These are phyloP conservation scores for Aplosporella prunicola DNA, from an alignment of 2,329 filamentous ascomycete genomes.

Conservation along the genomic window DNA sequence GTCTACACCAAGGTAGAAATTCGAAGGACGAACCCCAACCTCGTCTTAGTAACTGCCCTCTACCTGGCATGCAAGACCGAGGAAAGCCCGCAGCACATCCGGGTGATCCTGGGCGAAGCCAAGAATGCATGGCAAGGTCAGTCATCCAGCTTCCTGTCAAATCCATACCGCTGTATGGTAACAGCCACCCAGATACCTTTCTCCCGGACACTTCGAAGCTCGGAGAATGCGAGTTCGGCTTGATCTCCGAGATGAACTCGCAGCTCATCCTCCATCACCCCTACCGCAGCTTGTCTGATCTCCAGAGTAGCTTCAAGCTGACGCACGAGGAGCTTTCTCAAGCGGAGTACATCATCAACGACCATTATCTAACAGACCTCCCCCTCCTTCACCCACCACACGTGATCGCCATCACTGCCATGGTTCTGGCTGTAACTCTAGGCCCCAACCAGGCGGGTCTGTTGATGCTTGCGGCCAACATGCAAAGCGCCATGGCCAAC, in stretches of 20 bases:
- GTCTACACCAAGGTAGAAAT: slow-evolving; percentile 91
- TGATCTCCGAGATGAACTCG: slow-evolving; percentile 85
- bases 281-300: slow-evolving; percentile 67
- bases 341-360: slow-evolving; percentile 78
- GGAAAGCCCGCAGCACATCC: slow-evolving; percentile 91
- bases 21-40: slow-evolving; percentile 83
- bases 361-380: slow-evolving; percentile 88
- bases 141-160: slow-evolving; percentile 1
- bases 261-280: slow-evolving; percentile 87
- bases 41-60: slow-evolving; percentile 84
- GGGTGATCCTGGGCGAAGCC: slow-evolving; percentile 79
- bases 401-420: slow-evolving; percentile 74
- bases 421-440: slow-evolving; percentile 75
- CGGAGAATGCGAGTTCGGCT: slow-evolving; percentile 86
- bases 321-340: slow-evolving; percentile 69
- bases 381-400: slow-evolving; percentile 80
- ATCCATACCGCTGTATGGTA: slow-evolving; percentile 3
- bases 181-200: slow-evolving; percentile 48
- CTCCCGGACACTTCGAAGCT: slow-evolving; percentile 67
- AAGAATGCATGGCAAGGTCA: slow-evolving; percentile 59
- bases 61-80: slow-evolving; percentile 98
- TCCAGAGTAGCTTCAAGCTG: slow-evolving; percentile 61
- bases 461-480: slow-evolving; percentile 33
- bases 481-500: slow-evolving; percentile 26
- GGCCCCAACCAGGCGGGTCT: slow-evolving; percentile 51